Percentiles rank a stretch among this genome's conserved stretches.
These are phyloP conservation scores for Fusarium buharicum DNA, from an alignment of 2,329 filamentous ascomycete species.

Conservation along the genomic window DNA sequence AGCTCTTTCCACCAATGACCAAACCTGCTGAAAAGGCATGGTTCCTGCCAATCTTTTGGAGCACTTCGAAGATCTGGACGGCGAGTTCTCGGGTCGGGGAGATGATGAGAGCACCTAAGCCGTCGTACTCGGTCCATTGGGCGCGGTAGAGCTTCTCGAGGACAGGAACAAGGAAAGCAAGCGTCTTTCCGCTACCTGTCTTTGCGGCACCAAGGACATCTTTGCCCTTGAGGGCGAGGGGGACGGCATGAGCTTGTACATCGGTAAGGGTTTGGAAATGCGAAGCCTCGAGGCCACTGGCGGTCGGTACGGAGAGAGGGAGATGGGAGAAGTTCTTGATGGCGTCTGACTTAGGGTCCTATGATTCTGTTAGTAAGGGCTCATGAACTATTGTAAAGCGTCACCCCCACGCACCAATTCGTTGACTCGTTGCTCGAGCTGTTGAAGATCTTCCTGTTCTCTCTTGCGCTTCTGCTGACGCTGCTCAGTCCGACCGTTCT, in stretches of 20 bases:
- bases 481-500: conserved; percentile 48
- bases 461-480: conserved; percentile 54
- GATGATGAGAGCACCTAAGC: conserved; percentile 90
- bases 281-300: conserved; percentile 80
- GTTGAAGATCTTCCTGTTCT: conserved; percentile 51
- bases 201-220: conserved; percentile 96
- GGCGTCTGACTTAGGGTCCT: conserved; percentile 70
- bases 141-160: conserved; percentile 91
- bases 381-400: neutral
- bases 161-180: conserved; percentile 91
- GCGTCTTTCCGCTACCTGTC: conserved; percentile 93
- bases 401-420: conserved; percentile 46
- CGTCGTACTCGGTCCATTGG: conserved; percentile 91
- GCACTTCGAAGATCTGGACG: conserved; percentile 95
- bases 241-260: conserved; percentile 90
- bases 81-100: conserved; percentile 95
- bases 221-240: conserved; percentile 81
- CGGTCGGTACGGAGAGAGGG: conserved; percentile 84
- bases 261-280: conserved; percentile 93
- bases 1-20: conserved; percentile 90
- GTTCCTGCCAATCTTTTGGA: conserved; percentile 87
- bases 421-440: conserved; percentile 48
- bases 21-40: conserved; percentile 93
- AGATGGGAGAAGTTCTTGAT: conserved; percentile 81
- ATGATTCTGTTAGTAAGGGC: conserved; percentile 15